Evolutionary conservation across 129 eudicot genomes (phyloP), one percentile per base, ranked within the genome.

Genomic region (Sambucus nigra): DNA sequence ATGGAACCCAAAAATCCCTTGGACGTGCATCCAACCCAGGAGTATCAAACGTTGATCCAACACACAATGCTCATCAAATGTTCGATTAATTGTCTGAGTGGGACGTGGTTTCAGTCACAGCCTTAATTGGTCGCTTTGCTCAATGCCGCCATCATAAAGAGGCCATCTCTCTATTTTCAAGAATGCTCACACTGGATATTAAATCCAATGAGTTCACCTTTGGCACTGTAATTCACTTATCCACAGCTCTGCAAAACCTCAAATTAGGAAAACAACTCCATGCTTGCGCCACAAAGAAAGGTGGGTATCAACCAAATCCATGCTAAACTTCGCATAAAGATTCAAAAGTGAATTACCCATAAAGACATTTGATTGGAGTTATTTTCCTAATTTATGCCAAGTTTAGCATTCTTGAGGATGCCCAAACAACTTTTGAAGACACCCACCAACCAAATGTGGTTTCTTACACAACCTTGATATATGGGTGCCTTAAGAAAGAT

Each of bases 81-180:
- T 58, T 85, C 72, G 95, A 85, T 35, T 72, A 69, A 74, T 24
- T 63, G 89, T 71, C 83, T 31, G 32, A 71, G 49, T 45, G 83
- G 59, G n/a, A n/a, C n/a, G n/a, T n/a, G n/a, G n/a, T n/a, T n/a
- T n/a, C n/a, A n/a, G n/a, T n/a, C n/a, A n/a, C n/a, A n/a, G n/a
- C n/a, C n/a, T n/a, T n/a, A n/a, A n/a, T n/a, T n/a, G n/a, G n/a
- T n/a, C n/a, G n/a, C 14, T 59, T 77, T 35, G 54, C 71, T 40
- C 70, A 56, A n/a, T 66, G 70, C 55, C 72, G 60, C 20, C 59
- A 33, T 27, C 76, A 66, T 44, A 23, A 19, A 3, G 86, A 77
- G 38, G 68, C 80, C 26, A 66, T 80, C 27, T n/a, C 4, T 32
- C 53, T 80, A 65, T 77, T 74, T 61, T 55, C 24, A 25, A 52